Percentiles rank a stretch among this genome's conserved stretches.
These are phyloP conservation scores for Avena atlantica DNA, from an alignment of 176 grass and related monocot species.

Conservation along the genomic window DNA sequence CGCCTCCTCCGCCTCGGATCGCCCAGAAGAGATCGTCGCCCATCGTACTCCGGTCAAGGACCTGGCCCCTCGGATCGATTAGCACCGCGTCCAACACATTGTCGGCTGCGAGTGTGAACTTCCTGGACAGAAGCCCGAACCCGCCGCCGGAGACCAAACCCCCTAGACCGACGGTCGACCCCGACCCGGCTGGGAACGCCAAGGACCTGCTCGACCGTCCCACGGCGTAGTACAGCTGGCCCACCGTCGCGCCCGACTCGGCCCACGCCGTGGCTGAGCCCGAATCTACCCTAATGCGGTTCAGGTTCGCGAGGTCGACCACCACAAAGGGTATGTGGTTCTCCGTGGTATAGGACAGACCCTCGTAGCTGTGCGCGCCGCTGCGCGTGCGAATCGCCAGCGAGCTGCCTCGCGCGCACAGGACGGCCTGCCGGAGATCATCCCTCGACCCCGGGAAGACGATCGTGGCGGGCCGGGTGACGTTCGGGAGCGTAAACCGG, in stretches of 20 bases:
- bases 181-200: conserved; percentile 61
- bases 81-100: conserved; percentile 66
- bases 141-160: conserved; percentile 63
- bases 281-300: conserved; percentile 47
- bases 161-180: conserved; percentile 59
- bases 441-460: conserved; percentile 49
- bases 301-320: conserved; percentile 62
- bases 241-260: conserved; percentile 65
- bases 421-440: conserved; percentile 40
- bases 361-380: conserved; percentile 83
- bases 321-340: conserved; percentile 50
- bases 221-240: conserved; percentile 66
- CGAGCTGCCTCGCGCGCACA: conserved; percentile 17
- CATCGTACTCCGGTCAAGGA: conserved; percentile 45
- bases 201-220: conserved; percentile 35
- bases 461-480: conserved; percentile 46
- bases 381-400: conserved; percentile 69
- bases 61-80: conserved; percentile 11
- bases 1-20: conserved; percentile 68
- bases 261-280: conserved; percentile 49
- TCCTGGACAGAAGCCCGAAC: conserved; percentile 66
- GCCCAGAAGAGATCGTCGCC: conserved; percentile 80
- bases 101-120: conserved; percentile 60
- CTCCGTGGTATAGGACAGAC: conserved; percentile 65
- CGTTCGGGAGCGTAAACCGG: conserved; percentile 44